Evolutionary conservation across 164 flowering plant species (phyloP), one percentile per base, ranked within the genome.

Genomic region (Nymphaea colorata): DNA sequence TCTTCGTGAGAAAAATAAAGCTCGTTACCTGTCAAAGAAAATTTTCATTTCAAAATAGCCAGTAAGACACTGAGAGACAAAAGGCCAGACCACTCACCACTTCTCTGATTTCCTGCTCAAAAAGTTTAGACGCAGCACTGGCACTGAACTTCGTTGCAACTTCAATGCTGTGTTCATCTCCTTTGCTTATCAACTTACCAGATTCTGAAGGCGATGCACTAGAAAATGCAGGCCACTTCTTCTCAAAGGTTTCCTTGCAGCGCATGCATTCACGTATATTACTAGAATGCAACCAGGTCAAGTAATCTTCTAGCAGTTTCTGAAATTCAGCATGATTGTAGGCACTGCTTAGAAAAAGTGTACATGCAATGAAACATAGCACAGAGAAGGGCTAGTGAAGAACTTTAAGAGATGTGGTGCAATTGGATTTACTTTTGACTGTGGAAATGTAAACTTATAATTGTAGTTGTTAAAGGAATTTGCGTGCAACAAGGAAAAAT

Each of bases 61-160:
- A 25, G 36, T 25, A 25, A 25, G 36, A 25, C 36, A 25, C 36
- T 1, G n/a, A 0, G 36, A 25, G 36, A 25, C 36, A 25, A 25
- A 25, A 25, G 36, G 36, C 36, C 36, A 25, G 36, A 25, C 36
- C 36, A 25, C 93, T 84, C 74, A 93, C 98, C 84, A 78, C 90
- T 88, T 94, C 92, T 44, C 93, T 91, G 15, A 94, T 77, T 81
- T 91, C 96, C 79, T 84, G 90, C 61, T 91, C 97, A 78, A 94
- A 85, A 65, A 80, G 68, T 67, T 82, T 88, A n/a, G 91, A 84
- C 66, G 93, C 88, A 74, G 96, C 86, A 68, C 76, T 67, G 64
- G 84, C 83, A 82, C 87, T 91, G 75, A 87, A 91, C 61, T 79
- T 74, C 63, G 79, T 83, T 16, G 88, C 62, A 5, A 75, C 85